These are phyloP conservation scores for Mitragyna speciosa DNA, from an alignment of 257 asterid species.

Conservation along the genomic window DNA sequence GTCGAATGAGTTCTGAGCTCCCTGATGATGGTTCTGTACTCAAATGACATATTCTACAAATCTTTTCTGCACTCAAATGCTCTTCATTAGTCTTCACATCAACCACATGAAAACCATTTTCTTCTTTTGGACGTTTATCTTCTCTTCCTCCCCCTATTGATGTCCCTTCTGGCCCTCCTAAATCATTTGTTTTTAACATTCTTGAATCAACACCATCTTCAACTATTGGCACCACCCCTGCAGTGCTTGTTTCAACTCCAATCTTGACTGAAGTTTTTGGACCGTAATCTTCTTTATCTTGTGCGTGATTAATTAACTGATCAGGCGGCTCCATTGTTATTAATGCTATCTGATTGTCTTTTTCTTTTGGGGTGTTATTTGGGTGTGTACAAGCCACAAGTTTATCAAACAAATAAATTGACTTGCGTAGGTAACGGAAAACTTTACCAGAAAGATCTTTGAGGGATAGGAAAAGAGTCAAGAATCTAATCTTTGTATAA, in stretches of 20 bases:
- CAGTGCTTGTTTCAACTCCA: not conserved
- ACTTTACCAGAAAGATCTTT: constrained; percentile 8
- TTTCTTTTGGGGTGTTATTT: not conserved
- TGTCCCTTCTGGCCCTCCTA: not conserved
- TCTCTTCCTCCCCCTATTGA: not conserved
- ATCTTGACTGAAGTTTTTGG: not conserved
- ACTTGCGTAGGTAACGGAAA: not conserved
- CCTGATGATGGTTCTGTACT: constrained; percentile 27
- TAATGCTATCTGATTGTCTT: too few relatives aligned
- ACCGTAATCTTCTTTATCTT: not conserved
- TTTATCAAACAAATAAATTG: not conserved
- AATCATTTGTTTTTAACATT: not conserved
- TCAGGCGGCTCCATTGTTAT: constrained; percentile 19
- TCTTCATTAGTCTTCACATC: constrained; percentile 13
- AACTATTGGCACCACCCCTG: not conserved
- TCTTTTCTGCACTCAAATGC: constrained; percentile 18
- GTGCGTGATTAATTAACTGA: constrained; percentile 20
- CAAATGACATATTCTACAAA: constrained; percentile 62
- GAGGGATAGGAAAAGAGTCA: not conserved
- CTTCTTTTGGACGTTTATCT: not conserved
- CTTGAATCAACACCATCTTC: constrained; percentile 10
- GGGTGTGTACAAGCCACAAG: not conserved
- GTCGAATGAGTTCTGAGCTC: constrained; percentile 29
- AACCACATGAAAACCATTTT: constrained; percentile 11
- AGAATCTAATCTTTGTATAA: constrained; percentile 18